Evolutionary conservation across 768 basidiomycete species (phyloP), one percentile per base, ranked within the genome.

Genomic region (Pleurotus cornucopiae): DNA sequence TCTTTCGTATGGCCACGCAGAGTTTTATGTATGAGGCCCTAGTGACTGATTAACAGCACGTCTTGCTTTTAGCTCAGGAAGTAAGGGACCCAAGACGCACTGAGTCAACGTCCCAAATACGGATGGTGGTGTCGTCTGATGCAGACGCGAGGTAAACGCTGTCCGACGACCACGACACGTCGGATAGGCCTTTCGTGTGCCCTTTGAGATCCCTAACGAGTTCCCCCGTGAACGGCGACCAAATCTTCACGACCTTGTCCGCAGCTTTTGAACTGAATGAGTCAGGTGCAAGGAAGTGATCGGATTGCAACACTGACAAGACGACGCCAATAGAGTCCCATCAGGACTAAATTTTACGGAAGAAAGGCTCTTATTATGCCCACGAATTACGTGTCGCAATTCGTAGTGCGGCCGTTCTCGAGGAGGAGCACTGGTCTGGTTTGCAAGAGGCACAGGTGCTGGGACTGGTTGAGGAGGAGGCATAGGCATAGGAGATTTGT

Each of bases 261-360:
- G 86, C 88, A 46, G 85, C 90, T 92, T 20, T 23, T 38, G 14
- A 45, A 6, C 18, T 39, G 41, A 46, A 47, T 34, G 30, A 52
- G 56, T 54, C 46, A 59, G 46, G 47, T 53, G 61, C 56, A 46
- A 13, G 39, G 41, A 38, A 21, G 54, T 58, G 62, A 49, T 58
- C 37, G 44, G 45, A 5, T 45, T 4, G 46, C 7, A 44, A 54
- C 3, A 74, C 87, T 56, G 66, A 95, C 94, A 86, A 62, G 88
- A 91, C n/a, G 92, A 93, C 14, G 93, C 93, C 18, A 97, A 75
- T 13, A 87, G 71, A 18, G 81, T 81, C 7, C 95, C 95, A 66
- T 96, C 90, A 0, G 89, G 89, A 64, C 92, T 93, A 69, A 97
- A 98, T 68, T 91, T 92, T 58, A 95, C 86, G 16, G 92, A 85